Percentiles rank a stretch among this genome's conserved stretches.
Conservation (phyloP, 2,329 filamentous ascomycete genomes). For the Talaromyces sp. region DNA sequence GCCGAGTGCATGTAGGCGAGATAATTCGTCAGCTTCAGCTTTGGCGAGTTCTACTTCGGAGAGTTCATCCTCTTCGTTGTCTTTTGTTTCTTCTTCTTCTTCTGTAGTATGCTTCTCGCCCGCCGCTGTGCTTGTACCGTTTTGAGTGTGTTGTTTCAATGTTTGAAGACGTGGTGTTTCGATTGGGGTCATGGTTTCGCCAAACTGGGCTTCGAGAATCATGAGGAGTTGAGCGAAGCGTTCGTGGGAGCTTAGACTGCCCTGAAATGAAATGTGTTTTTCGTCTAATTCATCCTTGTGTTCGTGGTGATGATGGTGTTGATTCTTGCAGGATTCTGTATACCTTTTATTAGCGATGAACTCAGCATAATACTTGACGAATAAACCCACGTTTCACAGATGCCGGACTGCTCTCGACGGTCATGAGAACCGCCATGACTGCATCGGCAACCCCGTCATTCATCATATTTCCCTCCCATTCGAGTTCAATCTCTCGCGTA, state of each 20-base stretch:
- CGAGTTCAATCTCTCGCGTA: slow-evolving; percentile 77
- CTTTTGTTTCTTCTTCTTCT: slow-evolving; percentile 41
- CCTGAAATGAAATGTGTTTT: slow-evolving; percentile 56
- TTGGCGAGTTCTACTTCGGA: slow-evolving; percentile 51
- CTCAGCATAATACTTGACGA: background rate
- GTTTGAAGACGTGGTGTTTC: slow-evolving; percentile 51
- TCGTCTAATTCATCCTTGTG: slow-evolving; percentile 52
- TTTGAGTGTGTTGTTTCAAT: slow-evolving; percentile 17
- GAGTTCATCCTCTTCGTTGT: too few species aligned
- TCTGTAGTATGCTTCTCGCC: slow-evolving; percentile 28
- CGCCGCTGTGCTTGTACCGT: slow-evolving; percentile 14
- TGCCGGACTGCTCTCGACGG: slow-evolving; percentile 87
- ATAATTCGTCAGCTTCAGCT: slow-evolving; percentile 63
- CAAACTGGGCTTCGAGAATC: slow-evolving; percentile 97
- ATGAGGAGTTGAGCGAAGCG: slow-evolving; percentile 81
- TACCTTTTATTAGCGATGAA: background rate
- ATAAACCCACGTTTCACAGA: slow-evolving; percentile 75
- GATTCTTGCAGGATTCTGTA: slow-evolving; percentile 56
- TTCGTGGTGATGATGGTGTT: slow-evolving; percentile 47
- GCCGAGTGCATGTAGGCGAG: slow-evolving; percentile 72
- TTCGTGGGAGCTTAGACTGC: slow-evolving; percentile 60
- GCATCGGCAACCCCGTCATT: slow-evolving; percentile 98
- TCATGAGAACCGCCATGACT: slow-evolving; percentile 85
- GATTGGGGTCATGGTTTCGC: slow-evolving; percentile 76
- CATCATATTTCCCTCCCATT: slow-evolving; percentile 97